phyloP scores from a whole-genome alignment of 2,329 filamentous ascomycete genomes.

The Mycosphaerella arachidis region DNA sequence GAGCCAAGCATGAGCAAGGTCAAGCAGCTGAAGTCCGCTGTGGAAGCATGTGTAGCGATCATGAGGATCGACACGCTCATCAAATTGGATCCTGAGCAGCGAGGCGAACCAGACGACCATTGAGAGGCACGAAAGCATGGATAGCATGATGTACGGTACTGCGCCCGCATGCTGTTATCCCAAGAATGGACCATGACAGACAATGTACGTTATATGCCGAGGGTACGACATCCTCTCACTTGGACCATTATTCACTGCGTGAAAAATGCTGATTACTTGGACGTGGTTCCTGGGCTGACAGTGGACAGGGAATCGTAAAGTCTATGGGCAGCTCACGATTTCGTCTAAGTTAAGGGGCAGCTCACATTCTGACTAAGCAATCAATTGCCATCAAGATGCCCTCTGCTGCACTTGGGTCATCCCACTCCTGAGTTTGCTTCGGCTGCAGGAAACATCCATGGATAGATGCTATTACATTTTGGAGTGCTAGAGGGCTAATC shows the following conservation, averaged over 20 bases:
- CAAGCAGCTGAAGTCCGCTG: conserved; percentile 94
- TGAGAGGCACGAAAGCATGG: conserved; percentile 8
- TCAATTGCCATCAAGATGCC: too few species aligned
- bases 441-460: too few species aligned
- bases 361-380: too few species aligned
- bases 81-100: conserved; percentile 89
- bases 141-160: background rate
- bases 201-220: background rate
- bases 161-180: background rate
- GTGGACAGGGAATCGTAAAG: too few species aligned
- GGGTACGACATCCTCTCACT: background rate
- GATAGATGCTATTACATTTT: too few species aligned
- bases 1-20: conserved; percentile 99
- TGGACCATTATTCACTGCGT: background rate
- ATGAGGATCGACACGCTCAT: conserved; percentile 99
- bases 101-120: conserved; percentile 65
- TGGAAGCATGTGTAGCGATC: conserved; percentile 97
- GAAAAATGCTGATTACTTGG: too few species aligned
- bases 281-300: too few species aligned
- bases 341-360: too few species aligned
- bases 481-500: too few species aligned
- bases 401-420: too few species aligned
- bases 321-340: too few species aligned
- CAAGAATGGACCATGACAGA: background rate
- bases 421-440: too few species aligned